These are phyloP conservation scores for Colletotrichum australisinense DNA, from an alignment of 2,329 filamentous ascomycete species.

Conservation along the genomic window DNA sequence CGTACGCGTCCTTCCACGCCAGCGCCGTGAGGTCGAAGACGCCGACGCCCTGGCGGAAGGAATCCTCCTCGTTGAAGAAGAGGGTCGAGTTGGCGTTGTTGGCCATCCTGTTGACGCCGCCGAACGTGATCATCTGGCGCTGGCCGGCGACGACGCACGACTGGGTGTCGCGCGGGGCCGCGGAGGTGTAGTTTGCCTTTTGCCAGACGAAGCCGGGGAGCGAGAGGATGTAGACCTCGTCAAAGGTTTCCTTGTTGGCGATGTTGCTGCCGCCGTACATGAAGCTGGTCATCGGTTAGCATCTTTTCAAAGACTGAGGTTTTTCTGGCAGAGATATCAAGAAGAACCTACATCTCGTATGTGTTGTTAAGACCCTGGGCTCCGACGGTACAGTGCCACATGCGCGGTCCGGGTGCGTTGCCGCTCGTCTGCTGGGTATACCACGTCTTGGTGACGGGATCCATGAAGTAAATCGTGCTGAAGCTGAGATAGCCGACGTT, in stretches of 20 bases:
- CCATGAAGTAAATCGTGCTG: slow-evolving; percentile 30
- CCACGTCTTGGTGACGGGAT: slow-evolving; percentile 34
- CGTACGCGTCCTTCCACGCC: slow-evolving; percentile 32
- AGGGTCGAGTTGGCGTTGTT: background rate
- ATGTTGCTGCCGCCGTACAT: slow-evolving; percentile 34
- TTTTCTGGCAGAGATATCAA: background rate
- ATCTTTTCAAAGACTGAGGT: background rate
- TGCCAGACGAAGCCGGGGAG: slow-evolving; percentile 37
- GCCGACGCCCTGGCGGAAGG: slow-evolving; percentile 32
- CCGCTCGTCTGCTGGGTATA: slow-evolving; percentile 34
- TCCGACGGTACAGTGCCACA: slow-evolving; percentile 32
- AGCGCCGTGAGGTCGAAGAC: slow-evolving; percentile 35
- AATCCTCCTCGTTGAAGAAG: slow-evolving; percentile 25
- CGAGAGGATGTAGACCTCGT: slow-evolving; percentile 34
- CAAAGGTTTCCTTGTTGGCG: background rate
- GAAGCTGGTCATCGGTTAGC: slow-evolving; percentile 23
- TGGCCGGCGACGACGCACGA: slow-evolving; percentile 32
- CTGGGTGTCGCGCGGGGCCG: slow-evolving; percentile 21
- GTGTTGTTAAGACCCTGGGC: slow-evolving; percentile 30
- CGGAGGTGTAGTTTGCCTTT: slow-evolving; percentile 27
- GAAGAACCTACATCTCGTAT: slow-evolving; percentile 35
- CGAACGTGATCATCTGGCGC: slow-evolving; percentile 36
- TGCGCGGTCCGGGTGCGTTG: slow-evolving; percentile 22
- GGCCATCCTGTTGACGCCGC: slow-evolving; percentile 16
- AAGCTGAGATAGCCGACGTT: slow-evolving; percentile 31